Conservation (phyloP, 2,329 filamentous ascomycete genomes). For the Neophaeococcomyces mojaviensis region DNA sequence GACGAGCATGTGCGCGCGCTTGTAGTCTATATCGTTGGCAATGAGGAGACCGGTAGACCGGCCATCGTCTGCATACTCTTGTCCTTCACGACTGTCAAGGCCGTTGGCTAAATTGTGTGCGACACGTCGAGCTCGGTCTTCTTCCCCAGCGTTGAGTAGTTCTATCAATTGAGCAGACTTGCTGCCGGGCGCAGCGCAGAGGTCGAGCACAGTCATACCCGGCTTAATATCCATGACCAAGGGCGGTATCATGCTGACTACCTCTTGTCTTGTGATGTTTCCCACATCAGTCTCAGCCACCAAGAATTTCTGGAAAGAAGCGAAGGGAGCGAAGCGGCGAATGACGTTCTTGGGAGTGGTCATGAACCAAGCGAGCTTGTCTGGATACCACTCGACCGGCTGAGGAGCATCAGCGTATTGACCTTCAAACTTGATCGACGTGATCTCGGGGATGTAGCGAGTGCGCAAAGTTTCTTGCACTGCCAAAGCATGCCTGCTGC, state of each 20-base stretch:
- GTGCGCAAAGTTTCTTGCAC: constrained; percentile 84
- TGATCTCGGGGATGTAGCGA: constrained; percentile 85
- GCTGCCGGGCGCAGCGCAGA: constrained; percentile 94
- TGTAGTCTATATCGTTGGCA: constrained; percentile 95
- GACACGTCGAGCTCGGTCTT: constrained; percentile 70
- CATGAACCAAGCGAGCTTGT: constrained; percentile 94
- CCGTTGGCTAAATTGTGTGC: constrained; percentile 57
- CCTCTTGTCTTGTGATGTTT: constrained; percentile 95
- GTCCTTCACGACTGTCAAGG: constrained; percentile 46
- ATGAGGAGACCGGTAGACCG: constrained; percentile 85
- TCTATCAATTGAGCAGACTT: constrained; percentile 94
- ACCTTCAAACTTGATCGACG: constrained; percentile 75
- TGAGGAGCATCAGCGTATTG: constrained; percentile 71
- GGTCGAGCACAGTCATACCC: constrained; percentile 86
- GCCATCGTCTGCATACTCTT: constrained; percentile 65
- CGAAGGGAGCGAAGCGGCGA: constrained; percentile 86
- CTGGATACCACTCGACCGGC: constrained; percentile 85
- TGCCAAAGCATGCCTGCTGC: constrained; percentile 70
- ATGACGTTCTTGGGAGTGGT: constrained; percentile 95
- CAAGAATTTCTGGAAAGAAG: constrained; percentile 93
- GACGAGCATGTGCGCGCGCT: constrained; percentile 91
- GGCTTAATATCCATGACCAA: constrained; percentile 84
- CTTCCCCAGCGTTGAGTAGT: constrained; percentile 87
- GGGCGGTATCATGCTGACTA: constrained; percentile 98
- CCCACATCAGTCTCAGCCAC: constrained; percentile 95